These are phyloP conservation scores for Ascosphaera acerosa DNA, from an alignment of 2,329 filamentous ascomycete species.

Conservation along the genomic window DNA sequence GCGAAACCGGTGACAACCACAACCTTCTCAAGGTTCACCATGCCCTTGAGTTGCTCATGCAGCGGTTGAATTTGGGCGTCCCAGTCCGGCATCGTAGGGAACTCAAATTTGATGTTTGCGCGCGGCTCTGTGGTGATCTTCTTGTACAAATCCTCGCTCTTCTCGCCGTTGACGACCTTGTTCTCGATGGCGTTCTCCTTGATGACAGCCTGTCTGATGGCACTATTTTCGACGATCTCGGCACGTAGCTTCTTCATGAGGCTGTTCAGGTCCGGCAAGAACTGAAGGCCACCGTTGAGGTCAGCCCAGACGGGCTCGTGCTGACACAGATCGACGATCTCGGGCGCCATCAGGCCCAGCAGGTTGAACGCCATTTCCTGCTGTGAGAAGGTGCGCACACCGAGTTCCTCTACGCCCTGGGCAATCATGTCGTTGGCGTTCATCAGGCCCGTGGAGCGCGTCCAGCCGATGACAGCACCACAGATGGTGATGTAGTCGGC, in stretches of 20 bases:
- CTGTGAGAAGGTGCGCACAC: conserved; percentile 94
- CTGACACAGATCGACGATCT: conserved; percentile 88
- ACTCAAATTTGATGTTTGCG: conserved; percentile 95
- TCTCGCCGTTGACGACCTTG: conserved; percentile 86
- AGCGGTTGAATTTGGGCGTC: conserved; percentile 71
- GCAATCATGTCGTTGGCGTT: conserved; percentile 93
- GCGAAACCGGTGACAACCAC: conserved; percentile 94
- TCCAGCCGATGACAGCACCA: conserved; percentile 97
- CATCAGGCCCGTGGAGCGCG: conserved; percentile 94
- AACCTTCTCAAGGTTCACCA: conserved; percentile 96
- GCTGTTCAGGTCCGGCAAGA: conserved; percentile 85
- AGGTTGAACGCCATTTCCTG: conserved; percentile 99
- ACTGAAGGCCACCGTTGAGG: conserved; percentile 90
- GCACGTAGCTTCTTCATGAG: conserved; percentile 83
- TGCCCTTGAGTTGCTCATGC: conserved; percentile 71
- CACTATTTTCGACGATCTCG: conserved; percentile 83
- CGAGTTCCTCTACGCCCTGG: conserved; percentile 86
- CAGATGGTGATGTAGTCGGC: conserved; percentile 93
- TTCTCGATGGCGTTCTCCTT: conserved; percentile 94
- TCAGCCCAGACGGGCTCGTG: conserved; percentile 88
- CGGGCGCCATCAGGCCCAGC: conserved; percentile 80
- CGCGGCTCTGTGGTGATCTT: conserved; percentile 81
- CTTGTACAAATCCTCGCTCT: conserved; percentile 79
- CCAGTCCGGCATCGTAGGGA: conserved; percentile 78
- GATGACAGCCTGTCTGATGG: conserved; percentile 75